A percentile compares a stretch with the other conserved stretches of the same genome.
Conservation (phyloP, 495 filamentous ascomycete species). For the Daldinia caldariorum region DNA sequence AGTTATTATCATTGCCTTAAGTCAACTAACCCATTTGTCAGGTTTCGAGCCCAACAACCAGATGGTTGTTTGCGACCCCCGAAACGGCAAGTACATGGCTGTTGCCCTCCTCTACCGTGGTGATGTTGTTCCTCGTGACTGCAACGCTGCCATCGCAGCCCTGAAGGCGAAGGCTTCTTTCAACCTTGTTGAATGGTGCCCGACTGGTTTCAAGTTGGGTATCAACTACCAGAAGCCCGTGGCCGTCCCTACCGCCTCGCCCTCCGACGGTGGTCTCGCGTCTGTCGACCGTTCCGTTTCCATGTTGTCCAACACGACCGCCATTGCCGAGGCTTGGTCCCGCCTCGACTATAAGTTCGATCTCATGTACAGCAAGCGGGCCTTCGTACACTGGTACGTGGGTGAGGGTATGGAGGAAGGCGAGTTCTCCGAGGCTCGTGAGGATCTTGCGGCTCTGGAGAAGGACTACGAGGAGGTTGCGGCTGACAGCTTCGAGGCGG, state of each 20-base stretch:
- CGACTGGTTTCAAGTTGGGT: conserved; percentile 94
- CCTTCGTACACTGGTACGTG: conserved; percentile 96
- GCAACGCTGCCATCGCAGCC: conserved; percentile 77
- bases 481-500: conserved; percentile 71
- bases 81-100: conserved; percentile 95
- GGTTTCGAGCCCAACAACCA: conserved; percentile 95
- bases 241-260: conserved; percentile 71
- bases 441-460: conserved; percentile 88
- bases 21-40: conserved; percentile 44
- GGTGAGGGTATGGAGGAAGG: conserved; percentile 97
- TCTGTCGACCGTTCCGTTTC: conserved; percentile 86
- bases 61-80: conserved; percentile 94
- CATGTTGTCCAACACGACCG: conserved; percentile 93
- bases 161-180: conserved; percentile 89
- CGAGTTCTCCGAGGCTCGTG: conserved; percentile 89
- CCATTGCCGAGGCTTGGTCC: conserved; percentile 90
- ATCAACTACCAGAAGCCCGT: conserved; percentile 93
- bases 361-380: conserved; percentile 96
- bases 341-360: conserved; percentile 94
- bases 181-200: conserved; percentile 95
- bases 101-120: conserved; percentile 90
- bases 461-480: conserved; percentile 95
- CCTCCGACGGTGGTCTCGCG: conserved; percentile 73
- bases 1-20: background rate
- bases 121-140: conserved; percentile 88